These are phyloP conservation scores for Cadophora malorum DNA, from an alignment of 2,329 filamentous ascomycete species.

Conservation along the genomic window DNA sequence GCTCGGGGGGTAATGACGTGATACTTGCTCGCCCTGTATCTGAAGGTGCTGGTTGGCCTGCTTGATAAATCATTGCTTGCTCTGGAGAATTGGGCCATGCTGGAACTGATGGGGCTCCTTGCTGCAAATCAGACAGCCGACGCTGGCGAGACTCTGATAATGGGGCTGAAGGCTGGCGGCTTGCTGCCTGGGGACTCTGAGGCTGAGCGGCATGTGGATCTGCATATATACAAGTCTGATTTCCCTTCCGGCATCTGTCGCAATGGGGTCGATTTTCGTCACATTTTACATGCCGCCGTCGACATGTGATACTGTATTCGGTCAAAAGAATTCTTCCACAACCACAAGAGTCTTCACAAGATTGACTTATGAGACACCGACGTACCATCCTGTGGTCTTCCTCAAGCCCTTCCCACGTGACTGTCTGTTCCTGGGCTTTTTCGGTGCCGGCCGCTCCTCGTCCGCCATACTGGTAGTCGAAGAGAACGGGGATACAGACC, in stretches of 20 bases:
- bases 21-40: not conserved
- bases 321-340: not conserved
- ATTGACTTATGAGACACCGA: not conserved
- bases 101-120: conserved; percentile 3
- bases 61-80: conserved; percentile 14
- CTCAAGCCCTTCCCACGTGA: conserved; percentile 50
- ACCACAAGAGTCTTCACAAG: not conserved
- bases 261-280: conserved; percentile 48
- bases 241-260: conserved; percentile 52
- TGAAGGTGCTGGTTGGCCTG: conserved; percentile 1
- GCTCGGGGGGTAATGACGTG: conserved; percentile 9
- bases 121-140: not conserved
- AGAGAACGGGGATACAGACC: conserved; percentile 18
- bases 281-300: conserved; percentile 54
- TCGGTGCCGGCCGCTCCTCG: conserved; percentile 18
- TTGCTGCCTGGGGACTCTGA: not conserved
- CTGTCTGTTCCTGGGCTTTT: conserved; percentile 40
- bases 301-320: conserved; percentile 48
- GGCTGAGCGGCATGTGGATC: conserved; percentile 16
- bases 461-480: conserved; percentile 20
- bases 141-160: not conserved
- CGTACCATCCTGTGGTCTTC: conserved; percentile 51
- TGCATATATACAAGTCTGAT: conserved; percentile 48
- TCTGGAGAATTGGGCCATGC: conserved; percentile 23
- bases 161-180: not conserved